Base-by-base conservation (phyloP, 108 stramenopile species). In the Skeletonema tropicum region DNA sequence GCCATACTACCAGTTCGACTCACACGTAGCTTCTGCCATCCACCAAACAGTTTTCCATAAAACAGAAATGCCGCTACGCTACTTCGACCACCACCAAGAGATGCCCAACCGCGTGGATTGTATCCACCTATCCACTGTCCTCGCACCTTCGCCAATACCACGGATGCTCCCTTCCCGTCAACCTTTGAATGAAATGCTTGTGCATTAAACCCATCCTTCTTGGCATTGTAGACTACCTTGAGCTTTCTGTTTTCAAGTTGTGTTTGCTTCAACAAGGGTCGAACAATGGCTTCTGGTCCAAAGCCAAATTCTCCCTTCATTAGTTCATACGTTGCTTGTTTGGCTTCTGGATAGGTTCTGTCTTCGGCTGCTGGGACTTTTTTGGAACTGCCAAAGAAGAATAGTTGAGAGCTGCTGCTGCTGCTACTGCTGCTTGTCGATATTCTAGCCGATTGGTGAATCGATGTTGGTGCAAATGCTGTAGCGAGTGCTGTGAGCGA, bases 1-100 rank as follows among this genome's bases (percentile, higher is more conserved):
- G 90, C 88, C 79, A 89, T 75, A 48, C 90, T 87, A 21, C 90
- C 90, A n/a, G 87, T 86, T 6, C 90, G 88, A n/a, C 73, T 76
- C 10, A 85, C 85, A 30, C 77, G 77, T 10, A 87, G 46, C 58
- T 91, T 91, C 75, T 87, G 89, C 70, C 77, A 83, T 29, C 75
- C 29, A 9, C 71, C 66, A 46, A 58, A 57, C 17, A 13, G 14
- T 17, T 63, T 79, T 45, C 77, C 38, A 72, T 90, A 88, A 67
- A 89, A 91, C 13, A 89, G 39, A 72, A 91, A 91, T 30, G 86
- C 74, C 2, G 90, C 86, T 15, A 89, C 77, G 36, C 77, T 79
- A 1, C 86, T 83, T 45, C 90, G 46, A 5, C 79, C 76, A 17
- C 88, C 87, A 26, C 90, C 90, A 48, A 84, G 66, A 17, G 82